Evolutionary conservation across 2,329 filamentous ascomycete genomes (phyloP).

Genomic region (Akanthomyces uredinophilus): DNA sequence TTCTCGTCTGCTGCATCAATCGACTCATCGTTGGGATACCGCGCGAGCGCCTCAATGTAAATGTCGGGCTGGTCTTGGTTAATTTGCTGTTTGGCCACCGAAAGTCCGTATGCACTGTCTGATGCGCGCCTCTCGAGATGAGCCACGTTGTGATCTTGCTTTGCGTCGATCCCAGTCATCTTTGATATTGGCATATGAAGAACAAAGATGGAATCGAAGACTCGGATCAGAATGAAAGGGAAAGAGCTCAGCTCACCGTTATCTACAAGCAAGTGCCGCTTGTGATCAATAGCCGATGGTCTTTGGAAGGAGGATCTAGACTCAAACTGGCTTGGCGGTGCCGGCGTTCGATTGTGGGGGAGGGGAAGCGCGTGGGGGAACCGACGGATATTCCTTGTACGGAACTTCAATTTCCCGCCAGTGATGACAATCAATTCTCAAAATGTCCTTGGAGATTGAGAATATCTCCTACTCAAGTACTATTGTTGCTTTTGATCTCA

Average conservation of each 20-base stretch:
- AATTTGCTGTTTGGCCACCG: slow-evolving; percentile 10
- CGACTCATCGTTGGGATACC: slow-evolving; percentile 33
- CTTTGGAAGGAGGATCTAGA: not conserved
- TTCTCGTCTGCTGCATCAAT: slow-evolving; percentile 32
- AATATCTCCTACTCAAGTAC: no score
- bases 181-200: no score
- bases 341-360: slow-evolving; percentile 27
- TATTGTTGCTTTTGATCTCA: no score
- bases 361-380: slow-evolving; percentile 18
- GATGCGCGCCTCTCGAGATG: slow-evolving; percentile 4
- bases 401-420: not conserved
- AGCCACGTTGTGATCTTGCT: not conserved
- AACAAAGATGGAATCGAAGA: not conserved
- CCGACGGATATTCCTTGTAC: not conserved
- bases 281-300: not conserved
- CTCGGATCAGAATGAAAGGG: not conserved
- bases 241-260: not conserved
- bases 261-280: not conserved
- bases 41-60: slow-evolving; percentile 30
- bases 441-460: no score
- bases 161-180: not conserved
- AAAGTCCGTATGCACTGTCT: not conserved
- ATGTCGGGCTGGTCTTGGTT: slow-evolving; percentile 24
- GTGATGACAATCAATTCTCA: no score
- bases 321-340: slow-evolving; percentile 23